Evolutionary conservation across 2,329 filamentous ascomycete species (phyloP).

Genomic region (Colletotrichum sp.): DNA sequence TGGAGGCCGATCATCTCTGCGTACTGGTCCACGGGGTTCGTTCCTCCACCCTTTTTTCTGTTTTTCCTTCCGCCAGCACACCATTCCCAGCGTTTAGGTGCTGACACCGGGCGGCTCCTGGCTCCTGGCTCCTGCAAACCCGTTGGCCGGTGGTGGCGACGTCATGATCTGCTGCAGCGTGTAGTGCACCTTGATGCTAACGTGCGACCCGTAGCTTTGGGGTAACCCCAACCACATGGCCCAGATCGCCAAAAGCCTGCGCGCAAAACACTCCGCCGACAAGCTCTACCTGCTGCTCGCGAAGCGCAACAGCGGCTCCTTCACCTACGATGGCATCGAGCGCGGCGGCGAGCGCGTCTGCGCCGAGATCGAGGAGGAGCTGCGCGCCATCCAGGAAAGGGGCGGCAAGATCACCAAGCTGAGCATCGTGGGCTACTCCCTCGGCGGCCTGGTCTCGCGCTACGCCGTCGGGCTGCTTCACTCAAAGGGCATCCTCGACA

Average conservation of each 20-base stretch:
- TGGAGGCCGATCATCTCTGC: slow-evolving; percentile 71
- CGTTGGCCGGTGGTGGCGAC: not conserved
- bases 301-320: slow-evolving; percentile 75
- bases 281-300: slow-evolving; percentile 73
- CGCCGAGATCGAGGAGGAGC: slow-evolving; percentile 68
- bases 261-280: slow-evolving; percentile 64
- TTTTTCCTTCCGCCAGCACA: too few species aligned
- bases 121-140: not conserved
- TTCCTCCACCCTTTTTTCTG: slow-evolving; percentile 16
- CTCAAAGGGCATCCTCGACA: slow-evolving; percentile 79
- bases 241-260: slow-evolving; percentile 69
- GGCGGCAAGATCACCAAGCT: slow-evolving; percentile 81
- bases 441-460: slow-evolving; percentile 84
- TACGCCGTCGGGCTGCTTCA: slow-evolving; percentile 87
- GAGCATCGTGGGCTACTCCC: slow-evolving; percentile 87
- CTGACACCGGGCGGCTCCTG: not conserved
- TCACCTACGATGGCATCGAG: slow-evolving; percentile 75
- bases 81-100: not conserved
- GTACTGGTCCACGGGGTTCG: slow-evolving; percentile 79
- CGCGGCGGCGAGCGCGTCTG: slow-evolving; percentile 71
- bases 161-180: slow-evolving; percentile 20
- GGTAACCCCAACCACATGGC: slow-evolving; percentile 78
- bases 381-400: slow-evolving; percentile 58
- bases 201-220: slow-evolving; percentile 63
- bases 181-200: not conserved